These are phyloP conservation scores for Pseudocercospora musae DNA, from an alignment of 2,329 filamentous ascomycete species.

Conservation along the genomic window DNA sequence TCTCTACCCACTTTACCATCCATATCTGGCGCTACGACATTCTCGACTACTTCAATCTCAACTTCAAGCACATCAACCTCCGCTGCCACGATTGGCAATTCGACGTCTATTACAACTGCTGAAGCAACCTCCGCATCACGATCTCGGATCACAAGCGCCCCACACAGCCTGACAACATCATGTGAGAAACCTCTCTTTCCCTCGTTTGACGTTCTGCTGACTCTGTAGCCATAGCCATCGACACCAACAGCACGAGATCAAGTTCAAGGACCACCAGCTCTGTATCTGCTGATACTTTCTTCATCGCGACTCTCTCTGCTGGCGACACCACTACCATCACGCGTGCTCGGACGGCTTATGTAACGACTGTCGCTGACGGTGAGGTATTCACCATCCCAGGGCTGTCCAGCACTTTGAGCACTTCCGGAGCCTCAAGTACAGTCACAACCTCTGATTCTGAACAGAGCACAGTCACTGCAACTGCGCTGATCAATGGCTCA, in stretches of 20 bases:
- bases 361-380: constrained; percentile 29
- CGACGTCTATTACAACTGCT: constrained; percentile 5
- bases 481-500: constrained; percentile 7
- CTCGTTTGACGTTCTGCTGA: constrained; percentile 10
- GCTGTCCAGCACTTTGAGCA: constrained; percentile 8
- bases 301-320: constrained; percentile 27
- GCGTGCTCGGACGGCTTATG: constrained; percentile 21
- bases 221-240: constrained; percentile 19
- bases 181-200: constrained; percentile 14
- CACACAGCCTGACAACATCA: constrained; percentile 26
- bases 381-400: constrained; percentile 24
- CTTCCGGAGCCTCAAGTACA: constrained; percentile 6
- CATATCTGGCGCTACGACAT: constrained; percentile 13
- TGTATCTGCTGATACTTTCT: constrained; percentile 15
- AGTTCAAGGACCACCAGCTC: constrained; percentile 21
- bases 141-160: constrained; percentile 6
- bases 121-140: constrained; percentile 5
- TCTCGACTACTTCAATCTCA: constrained; percentile 10
- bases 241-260: constrained; percentile 19
- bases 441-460: constrained; percentile 6
- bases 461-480: constrained; percentile 12
- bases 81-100: neutral
- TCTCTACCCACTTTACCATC: constrained; percentile 12
- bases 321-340: constrained; percentile 28
- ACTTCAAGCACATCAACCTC: constrained; percentile 4